These are phyloP conservation scores for Colletotrichum sp. DNA, from an alignment of 2,329 filamentous ascomycete genomes.

Conservation along the genomic window DNA sequence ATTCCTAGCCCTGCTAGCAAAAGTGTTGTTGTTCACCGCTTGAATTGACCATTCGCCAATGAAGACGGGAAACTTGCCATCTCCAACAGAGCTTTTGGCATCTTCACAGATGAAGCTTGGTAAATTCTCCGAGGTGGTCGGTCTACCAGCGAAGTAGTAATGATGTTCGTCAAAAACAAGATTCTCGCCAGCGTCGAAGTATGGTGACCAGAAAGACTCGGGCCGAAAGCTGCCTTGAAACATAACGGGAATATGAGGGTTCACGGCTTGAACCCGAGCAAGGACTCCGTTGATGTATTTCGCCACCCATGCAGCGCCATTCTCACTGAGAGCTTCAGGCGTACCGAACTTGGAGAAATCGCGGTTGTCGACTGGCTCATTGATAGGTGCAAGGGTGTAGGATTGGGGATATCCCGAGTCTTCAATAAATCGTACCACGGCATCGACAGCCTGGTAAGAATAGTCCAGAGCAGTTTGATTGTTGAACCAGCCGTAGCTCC, in stretches of 20 bases:
- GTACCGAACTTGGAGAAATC: background rate
- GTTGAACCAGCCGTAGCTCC: background rate
- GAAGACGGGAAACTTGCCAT: background rate
- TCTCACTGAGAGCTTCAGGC: background rate
- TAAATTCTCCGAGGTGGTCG: background rate
- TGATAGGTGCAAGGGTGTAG: background rate
- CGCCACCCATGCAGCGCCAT: background rate
- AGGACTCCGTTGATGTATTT: background rate
- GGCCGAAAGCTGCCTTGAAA: background rate
- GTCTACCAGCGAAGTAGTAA: background rate
- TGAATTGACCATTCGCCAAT: background rate
- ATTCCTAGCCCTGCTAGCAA: background rate
- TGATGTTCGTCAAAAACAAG: background rate
- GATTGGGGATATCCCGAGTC: background rate
- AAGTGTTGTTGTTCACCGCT: background rate
- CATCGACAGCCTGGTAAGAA: background rate
- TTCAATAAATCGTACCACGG: background rate
- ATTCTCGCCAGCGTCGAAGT: background rate
- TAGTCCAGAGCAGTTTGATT: background rate
- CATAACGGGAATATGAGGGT: background rate
- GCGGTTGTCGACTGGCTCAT: conserved; percentile 1
- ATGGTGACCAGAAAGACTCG: background rate
- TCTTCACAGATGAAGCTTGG: background rate
- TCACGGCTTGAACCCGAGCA: background rate
- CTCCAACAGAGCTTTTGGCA: background rate